These are phyloP conservation scores for Acanthamoeba royreba DNA, from an alignment of 208 protist genomes.

Conservation along the genomic window DNA sequence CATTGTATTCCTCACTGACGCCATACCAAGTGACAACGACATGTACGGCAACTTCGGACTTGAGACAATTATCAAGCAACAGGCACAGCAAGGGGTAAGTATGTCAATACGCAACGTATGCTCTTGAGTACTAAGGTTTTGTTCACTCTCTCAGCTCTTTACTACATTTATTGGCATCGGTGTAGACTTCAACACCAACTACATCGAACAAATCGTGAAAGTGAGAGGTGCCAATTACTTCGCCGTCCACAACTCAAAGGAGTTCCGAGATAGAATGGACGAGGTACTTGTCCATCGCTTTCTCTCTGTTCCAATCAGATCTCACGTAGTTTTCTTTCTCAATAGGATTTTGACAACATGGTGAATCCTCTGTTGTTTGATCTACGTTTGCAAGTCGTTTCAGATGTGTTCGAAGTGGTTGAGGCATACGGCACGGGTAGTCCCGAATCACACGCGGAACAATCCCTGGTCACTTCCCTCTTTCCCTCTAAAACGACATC, in stretches of 20 bases:
- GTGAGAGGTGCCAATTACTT: background rate
- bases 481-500: background rate
- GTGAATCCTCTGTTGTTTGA: background rate
- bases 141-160: background rate
- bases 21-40: background rate
- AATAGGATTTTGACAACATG: background rate
- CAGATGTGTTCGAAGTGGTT: background rate
- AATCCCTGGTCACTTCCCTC: background rate
- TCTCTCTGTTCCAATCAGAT: background rate
- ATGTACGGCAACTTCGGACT: background rate
- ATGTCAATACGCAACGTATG: too few species aligned
- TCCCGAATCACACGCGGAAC: background rate
- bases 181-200: background rate
- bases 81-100: too few species aligned
- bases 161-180: background rate
- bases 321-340: background rate
- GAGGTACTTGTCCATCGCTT: background rate
- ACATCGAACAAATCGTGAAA: background rate
- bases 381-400: background rate
- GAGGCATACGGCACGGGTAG: background rate
- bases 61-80: background rate
- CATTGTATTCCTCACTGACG: background rate
- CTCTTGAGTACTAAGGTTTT: background rate
- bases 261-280: background rate
- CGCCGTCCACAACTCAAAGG: background rate